Evolutionary conservation across 176 grass and related monocot species (phyloP), one percentile per base, ranked within the genome.

Genomic region (Luzula sylvatica): DNA sequence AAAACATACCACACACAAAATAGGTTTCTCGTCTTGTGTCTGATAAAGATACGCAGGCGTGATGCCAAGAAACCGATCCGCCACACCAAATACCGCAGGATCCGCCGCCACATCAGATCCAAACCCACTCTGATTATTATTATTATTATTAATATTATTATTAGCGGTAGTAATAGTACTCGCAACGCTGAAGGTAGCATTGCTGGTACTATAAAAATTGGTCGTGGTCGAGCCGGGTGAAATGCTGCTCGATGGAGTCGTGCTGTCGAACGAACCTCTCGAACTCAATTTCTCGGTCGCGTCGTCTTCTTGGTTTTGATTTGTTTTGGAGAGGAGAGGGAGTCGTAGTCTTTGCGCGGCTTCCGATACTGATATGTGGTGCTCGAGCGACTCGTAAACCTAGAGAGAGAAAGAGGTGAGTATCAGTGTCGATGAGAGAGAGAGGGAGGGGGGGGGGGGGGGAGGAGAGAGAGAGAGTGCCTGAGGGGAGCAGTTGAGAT

Each of bases 361-460:
- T 72, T 96, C 92, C 0, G 72, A 80, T 20, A 90, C 78, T 1
- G 56, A 49, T 23, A 90, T 53, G 43, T 69, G 85, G 53, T 96
- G 92, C 65, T 96, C 85, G 67, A 96, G 59, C 7, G 81, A 90
- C 40, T 96, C 92, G 1, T 89, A 96, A 42, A 96, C 84, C 92
- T 96, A 78, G 22, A 66, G 26, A 55, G 14, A 62, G 17, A 45
- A n/a, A 26, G 21, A 58, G 26, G n/a, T n/a, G n/a, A n/a, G n/a
- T n/a, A n/a, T n/a, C n/a, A n/a, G n/a, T n/a, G n/a, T n/a, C n/a
- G n/a, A n/a, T n/a, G n/a, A 19, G 32, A 60, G 20, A 60, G 20
- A 44, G 12, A 46, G 11, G n/a, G 17, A 21, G 58, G 15, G 25
- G 46, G 24, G n/a, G 30, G 1, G 29, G 7, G 30, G 3, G 2